These are phyloP conservation scores for Macrophomina phaseolina DNA, from an alignment of 2,329 filamentous ascomycete genomes.

Conservation along the genomic window DNA sequence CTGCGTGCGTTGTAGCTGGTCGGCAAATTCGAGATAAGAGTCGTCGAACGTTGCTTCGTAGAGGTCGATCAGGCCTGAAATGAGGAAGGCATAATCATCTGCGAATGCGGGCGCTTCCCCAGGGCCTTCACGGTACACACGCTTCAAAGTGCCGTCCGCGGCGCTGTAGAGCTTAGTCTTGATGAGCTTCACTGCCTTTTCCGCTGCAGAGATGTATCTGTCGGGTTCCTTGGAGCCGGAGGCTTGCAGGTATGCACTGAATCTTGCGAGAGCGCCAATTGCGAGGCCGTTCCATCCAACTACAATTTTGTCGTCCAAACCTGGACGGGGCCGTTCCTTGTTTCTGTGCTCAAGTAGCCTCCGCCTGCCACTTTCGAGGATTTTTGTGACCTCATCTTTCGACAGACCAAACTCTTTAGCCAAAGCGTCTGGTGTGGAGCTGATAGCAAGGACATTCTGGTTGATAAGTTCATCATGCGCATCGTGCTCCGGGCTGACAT, in stretches of 20 bases:
- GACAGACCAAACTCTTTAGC: conserved; percentile 76
- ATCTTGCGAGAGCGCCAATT: conserved; percentile 79
- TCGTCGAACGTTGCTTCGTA: conserved; percentile 83
- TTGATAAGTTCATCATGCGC: conserved; percentile 93
- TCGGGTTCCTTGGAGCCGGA: conserved; percentile 60
- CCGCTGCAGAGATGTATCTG: conserved; percentile 69
- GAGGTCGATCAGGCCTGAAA: conserved; percentile 80
- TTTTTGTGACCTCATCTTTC: conserved; percentile 69
- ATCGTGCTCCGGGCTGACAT: conserved; percentile 81
- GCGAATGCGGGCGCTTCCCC: conserved; percentile 77
- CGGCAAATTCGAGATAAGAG: conserved; percentile 78
- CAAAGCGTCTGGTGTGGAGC: conserved; percentile 70
- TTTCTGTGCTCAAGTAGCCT: conserved; percentile 76
- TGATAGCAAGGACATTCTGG: conserved; percentile 83
- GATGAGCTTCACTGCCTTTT: conserved; percentile 74
- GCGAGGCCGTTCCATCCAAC: conserved; percentile 88
- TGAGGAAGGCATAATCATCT: conserved; percentile 92
- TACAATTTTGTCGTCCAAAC: conserved; percentile 86
- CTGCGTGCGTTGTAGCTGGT: conserved; percentile 79
- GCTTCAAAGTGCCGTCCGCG: conserved; percentile 66
- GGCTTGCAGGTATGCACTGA: conserved; percentile 66
- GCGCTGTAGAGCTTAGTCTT: conserved; percentile 74
- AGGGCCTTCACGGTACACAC: conserved; percentile 73
- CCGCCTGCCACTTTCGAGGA: conserved; percentile 69
- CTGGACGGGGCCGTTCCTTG: conserved; percentile 74